A percentile compares a stretch with the other conserved stretches of the same genome.
These are phyloP conservation scores for Biscogniauxia sp. DNA, from an alignment of 2,329 filamentous ascomycete species.

Conservation along the genomic window DNA sequence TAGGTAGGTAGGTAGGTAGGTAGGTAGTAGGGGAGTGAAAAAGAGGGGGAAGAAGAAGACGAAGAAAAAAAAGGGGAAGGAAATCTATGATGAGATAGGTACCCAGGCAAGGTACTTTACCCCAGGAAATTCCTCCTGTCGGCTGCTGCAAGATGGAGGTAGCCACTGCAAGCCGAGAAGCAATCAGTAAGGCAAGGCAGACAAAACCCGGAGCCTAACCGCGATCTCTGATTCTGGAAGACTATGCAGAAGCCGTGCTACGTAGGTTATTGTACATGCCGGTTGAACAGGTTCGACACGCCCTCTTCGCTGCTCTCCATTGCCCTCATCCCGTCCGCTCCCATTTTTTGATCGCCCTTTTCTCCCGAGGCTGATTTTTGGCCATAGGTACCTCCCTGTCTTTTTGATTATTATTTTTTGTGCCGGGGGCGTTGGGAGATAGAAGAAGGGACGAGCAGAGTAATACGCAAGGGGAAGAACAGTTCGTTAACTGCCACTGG, in stretches of 20 bases:
- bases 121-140: not conserved
- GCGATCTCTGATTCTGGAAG: not conserved
- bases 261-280: not conserved
- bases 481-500: not conserved
- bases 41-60: too few relatives aligned
- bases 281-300: not conserved
- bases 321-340: not conserved
- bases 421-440: too few relatives aligned
- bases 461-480: not conserved
- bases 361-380: not conserved
- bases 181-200: not conserved
- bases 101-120: not conserved
- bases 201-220: not conserved
- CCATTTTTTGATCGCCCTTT: not conserved
- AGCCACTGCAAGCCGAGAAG: not conserved
- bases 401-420: too few relatives aligned
- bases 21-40: too few relatives aligned
- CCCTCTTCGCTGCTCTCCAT: not conserved
- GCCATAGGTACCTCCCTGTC: too few relatives aligned
- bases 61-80: not conserved
- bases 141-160: not conserved
- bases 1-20: too few relatives aligned
- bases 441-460: not conserved
- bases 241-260: not conserved
- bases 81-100: not conserved